phyloP scores from a whole-genome alignment of 176 grass and related monocot genomes.

The Typha latifolia region DNA sequence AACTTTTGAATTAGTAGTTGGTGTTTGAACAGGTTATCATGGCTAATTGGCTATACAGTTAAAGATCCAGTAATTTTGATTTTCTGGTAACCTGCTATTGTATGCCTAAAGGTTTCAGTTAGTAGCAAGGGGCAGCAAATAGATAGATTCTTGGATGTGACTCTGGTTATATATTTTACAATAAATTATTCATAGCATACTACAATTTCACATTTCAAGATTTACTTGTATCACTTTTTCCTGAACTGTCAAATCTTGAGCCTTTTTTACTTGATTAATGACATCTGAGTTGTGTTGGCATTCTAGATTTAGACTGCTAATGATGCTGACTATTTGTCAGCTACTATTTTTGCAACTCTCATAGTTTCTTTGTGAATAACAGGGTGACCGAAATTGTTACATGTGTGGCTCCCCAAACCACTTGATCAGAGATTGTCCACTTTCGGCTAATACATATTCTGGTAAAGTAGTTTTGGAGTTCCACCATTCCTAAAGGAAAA shows the following conservation, averaged over 20 bases:
- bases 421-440: constrained; percentile 22
- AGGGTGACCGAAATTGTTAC: constrained; percentile 25
- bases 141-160: neutral
- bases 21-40: no score
- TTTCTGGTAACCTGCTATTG: neutral
- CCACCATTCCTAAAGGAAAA: neutral
- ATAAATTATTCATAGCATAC: neutral
- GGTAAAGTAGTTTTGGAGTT: constrained; percentile 4
- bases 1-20: neutral
- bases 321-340: neutral
- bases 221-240: neutral
- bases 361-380: neutral
- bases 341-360: neutral
- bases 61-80: neutral
- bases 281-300: neutral
- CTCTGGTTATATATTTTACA: neutral
- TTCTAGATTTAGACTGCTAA: no score
- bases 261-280: neutral
- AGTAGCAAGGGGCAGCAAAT: neutral
- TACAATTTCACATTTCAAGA: neutral
- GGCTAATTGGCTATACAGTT: no score
- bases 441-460: constrained; percentile 17
- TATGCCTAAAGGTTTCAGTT: neutral
- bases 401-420: constrained; percentile 26
- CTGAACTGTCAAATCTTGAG: neutral